Conservation (phyloP, 805 yeast species). For the Ogataea parapolymorpha region DNA sequence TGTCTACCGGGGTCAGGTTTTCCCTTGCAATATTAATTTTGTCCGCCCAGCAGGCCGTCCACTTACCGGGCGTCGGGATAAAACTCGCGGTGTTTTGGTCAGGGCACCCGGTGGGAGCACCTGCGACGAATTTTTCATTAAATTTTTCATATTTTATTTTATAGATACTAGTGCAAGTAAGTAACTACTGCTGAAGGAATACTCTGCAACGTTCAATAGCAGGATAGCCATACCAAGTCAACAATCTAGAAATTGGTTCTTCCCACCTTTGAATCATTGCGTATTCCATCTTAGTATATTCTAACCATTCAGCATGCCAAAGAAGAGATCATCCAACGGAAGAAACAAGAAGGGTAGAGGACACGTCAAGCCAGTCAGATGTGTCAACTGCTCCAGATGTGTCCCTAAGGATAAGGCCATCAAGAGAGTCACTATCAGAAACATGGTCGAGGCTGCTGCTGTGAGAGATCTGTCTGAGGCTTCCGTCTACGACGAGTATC, state of each 20-base stretch:
- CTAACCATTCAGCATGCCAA: constrained; percentile 73
- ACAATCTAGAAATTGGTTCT: too few species aligned
- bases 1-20: background rate
- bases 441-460: constrained; percentile 99
- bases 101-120: constrained; percentile 5
- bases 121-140: constrained; percentile 12
- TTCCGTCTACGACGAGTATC: constrained; percentile 98
- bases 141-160: constrained; percentile 12
- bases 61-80: background rate
- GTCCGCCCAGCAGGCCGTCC: background rate
- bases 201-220: background rate
- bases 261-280: background rate
- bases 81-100: background rate
- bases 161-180: constrained; percentile 12
- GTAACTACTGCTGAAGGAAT: constrained; percentile 1
- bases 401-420: constrained; percentile 99
- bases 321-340: constrained; percentile 99
- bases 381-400: constrained; percentile 99
- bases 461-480: constrained; percentile 99
- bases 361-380: constrained; percentile 99
- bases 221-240: background rate
- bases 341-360: constrained; percentile 99
- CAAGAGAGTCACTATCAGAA: constrained; percentile 99
- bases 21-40: background rate
- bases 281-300: background rate